Percentiles rank a stretch among this genome's conserved stretches.
These are phyloP conservation scores for Puccinia polysora DNA, from an alignment of 1,284 basidiomycete genomes.

Conservation along the genomic window DNA sequence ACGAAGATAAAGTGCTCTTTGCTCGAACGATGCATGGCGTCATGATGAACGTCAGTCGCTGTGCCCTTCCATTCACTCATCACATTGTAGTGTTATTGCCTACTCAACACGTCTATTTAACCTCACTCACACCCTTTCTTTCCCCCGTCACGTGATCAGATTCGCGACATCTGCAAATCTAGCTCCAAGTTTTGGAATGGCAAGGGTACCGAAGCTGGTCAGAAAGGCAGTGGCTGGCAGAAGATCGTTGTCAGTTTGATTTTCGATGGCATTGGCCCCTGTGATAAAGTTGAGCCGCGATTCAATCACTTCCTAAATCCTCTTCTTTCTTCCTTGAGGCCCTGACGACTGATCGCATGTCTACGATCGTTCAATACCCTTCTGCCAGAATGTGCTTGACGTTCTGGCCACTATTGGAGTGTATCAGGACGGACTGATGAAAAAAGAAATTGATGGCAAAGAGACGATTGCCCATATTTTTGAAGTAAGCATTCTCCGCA, in stretches of 20 bases:
- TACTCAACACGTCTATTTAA: neutral
- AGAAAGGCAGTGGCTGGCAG: slow-evolving; percentile 66
- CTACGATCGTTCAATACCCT: slow-evolving; percentile 57
- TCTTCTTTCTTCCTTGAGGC: slow-evolving; percentile 67
- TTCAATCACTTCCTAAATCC: too few relatives aligned
- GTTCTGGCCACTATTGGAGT: slow-evolving; percentile 79
- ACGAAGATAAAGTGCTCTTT: slow-evolving; percentile 93
- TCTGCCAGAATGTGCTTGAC: slow-evolving; percentile 76
- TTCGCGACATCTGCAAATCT: neutral
- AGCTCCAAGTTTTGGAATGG: slow-evolving; percentile 49
- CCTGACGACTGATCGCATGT: neutral
- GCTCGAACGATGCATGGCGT: slow-evolving; percentile 87
- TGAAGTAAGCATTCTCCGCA: slow-evolving; percentile 3
- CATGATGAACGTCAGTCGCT: slow-evolving; percentile 81
- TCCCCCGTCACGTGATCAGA: neutral
- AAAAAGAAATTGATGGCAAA: slow-evolving; percentile 80
- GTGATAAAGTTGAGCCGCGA: slow-evolving; percentile 72
- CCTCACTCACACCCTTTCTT: neutral
- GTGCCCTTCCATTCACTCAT: neutral
- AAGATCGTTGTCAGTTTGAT: slow-evolving; percentile 75
- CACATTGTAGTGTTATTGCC: neutral
- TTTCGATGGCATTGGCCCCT: slow-evolving; percentile 87
- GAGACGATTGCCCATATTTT: slow-evolving; percentile 63
- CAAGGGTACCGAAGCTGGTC: slow-evolving; percentile 61
- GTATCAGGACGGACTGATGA: slow-evolving; percentile 90